Base-by-base conservation (phyloP, 768 basidiomycete genomes). In the Heimioporus sp. region DNA sequence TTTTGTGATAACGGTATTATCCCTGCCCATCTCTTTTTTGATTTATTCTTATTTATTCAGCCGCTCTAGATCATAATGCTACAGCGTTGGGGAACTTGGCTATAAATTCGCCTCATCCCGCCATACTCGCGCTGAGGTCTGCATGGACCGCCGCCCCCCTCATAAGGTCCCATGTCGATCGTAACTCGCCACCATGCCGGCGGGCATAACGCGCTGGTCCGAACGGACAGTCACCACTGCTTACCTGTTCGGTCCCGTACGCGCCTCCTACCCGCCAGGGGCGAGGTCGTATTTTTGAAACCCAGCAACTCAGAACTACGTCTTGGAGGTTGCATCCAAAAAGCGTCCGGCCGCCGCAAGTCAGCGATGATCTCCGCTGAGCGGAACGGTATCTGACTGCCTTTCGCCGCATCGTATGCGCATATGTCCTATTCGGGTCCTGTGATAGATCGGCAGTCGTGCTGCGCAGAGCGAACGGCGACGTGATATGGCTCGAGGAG, bases 341-440 rank as follows among this genome's bases (percentile, higher is more conserved):
- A 31, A 37, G 38, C 40, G 42, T 43, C 15, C 19, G 16, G 15
- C 39, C 40, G 20, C 8, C 19, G 36, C 36, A 41, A 48, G 39
- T 15, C 35, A 47, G 52, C 43, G 42, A 35, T 41, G 35, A 60
- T 47, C 47, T 40, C 21, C 47, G 42, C 49, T 16, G 52, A 52
- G 52, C 49, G 52, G 56, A 61, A 30, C n/a, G 5, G 12, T 56
- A 63, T 56, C 57, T 48, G 53, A 16, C 12, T 16, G 35, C 35
- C 35, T 13, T 35, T 35, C 15, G 2, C 24, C 24, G 24, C 24
- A 28, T 5, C 24, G 24, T 28, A 28, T 6, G 24, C 24, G 7
- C 24, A 5, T 7, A 5, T 35, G 13, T 16, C 35, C 2, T 35
- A 28, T 28, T 28, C 24, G 24, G 24, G 24, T 28, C 24, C 24